Evolutionary conservation across 257 asterid genomes (phyloP).

Genomic region (Solanum lycopersicoides): DNA sequence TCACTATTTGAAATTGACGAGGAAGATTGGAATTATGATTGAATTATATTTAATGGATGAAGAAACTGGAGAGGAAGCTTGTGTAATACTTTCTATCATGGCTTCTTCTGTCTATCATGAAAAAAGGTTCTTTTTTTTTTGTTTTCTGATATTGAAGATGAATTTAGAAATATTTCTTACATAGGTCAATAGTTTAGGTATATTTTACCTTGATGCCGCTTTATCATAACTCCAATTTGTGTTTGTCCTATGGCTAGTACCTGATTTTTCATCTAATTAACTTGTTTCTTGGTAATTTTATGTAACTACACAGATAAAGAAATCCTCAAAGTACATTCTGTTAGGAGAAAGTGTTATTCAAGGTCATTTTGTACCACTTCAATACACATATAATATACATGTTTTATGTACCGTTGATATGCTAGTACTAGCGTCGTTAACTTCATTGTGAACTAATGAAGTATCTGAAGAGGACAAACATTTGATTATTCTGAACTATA

Average conservation of each 20-base stretch:
- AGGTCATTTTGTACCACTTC: background rate
- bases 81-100: background rate
- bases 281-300: background rate
- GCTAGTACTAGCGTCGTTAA: background rate
- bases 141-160: no score
- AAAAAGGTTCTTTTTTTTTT: no score
- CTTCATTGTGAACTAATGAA: background rate
- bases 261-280: background rate
- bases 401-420: background rate
- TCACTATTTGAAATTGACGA: constrained; percentile 14
- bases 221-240: background rate
- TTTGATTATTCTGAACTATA: constrained; percentile 1
- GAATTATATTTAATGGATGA: background rate
- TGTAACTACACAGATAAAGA: no score
- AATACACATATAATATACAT: background rate
- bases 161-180: no score
- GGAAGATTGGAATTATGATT: background rate
- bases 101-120: no score
- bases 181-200: no score
- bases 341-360: background rate
- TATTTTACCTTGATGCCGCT: no score
- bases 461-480: background rate
- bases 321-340: no score
- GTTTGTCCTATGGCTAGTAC: background rate
- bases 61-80: background rate